A percentile compares a stretch with the other conserved stretches of the same genome.
These are phyloP conservation scores for Dryas octopetala DNA, from an alignment of 306 rosid species.

Conservation along the genomic window DNA sequence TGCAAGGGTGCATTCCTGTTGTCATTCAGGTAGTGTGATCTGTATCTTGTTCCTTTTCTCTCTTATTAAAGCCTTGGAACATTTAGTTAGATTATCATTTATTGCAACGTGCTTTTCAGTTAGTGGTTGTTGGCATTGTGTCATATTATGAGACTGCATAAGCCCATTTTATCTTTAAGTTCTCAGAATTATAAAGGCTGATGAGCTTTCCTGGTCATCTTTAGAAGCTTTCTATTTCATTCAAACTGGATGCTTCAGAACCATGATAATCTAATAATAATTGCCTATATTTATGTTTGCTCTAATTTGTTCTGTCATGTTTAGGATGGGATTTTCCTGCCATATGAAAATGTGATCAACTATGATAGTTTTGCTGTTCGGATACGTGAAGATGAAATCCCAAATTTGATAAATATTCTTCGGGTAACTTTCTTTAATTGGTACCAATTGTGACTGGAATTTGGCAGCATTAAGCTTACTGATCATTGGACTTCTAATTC, in stretches of 20 bases:
- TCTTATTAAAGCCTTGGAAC: neutral
- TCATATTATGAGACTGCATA: neutral
- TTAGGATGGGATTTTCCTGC: conserved; percentile 88
- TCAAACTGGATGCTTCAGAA: neutral
- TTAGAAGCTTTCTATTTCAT: neutral
- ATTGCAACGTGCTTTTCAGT: neutral
- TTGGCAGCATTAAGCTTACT: conserved; percentile 24
- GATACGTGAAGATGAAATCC: conserved; percentile 70
- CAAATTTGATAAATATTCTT: conserved; percentile 67
- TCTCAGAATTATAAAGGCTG: neutral
- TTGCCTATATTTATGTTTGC: neutral
- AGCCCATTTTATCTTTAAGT: neutral
- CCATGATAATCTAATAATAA: neutral
- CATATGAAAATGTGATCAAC: conserved; percentile 85
- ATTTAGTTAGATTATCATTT: neutral
- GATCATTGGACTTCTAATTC: conserved; percentile 19
- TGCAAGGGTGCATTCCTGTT: conserved; percentile 95
- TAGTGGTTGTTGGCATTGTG: neutral
- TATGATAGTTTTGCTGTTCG: conserved; percentile 87
- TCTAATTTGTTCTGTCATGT: conserved; percentile 27
- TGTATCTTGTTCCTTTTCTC: conserved; percentile 7
- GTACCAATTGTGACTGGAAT: conserved; percentile 14
- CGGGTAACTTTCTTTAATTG: conserved; percentile 42
- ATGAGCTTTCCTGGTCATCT: neutral
- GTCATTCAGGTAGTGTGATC: conserved; percentile 64